Percentiles rank a stretch among this genome's conserved stretches.
These are phyloP conservation scores for Jamesozyma jinghongensis DNA, from an alignment of 805 yeast genomes.

Conservation along the genomic window DNA sequence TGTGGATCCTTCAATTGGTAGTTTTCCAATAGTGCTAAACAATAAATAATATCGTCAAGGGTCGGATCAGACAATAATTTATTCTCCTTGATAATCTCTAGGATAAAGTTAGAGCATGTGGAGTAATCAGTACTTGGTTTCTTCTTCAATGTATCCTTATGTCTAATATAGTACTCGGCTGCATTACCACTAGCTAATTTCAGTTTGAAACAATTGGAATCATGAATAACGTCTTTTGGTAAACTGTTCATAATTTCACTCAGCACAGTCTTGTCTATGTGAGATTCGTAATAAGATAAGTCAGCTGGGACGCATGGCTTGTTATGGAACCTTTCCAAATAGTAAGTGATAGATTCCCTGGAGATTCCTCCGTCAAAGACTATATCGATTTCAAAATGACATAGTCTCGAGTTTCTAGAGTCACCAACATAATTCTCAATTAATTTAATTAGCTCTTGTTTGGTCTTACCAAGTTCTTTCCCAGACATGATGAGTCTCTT, in stretches of 20 bases:
- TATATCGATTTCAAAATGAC: slow-evolving; percentile 39
- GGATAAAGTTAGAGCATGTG: slow-evolving; percentile 54
- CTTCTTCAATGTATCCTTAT: slow-evolving; percentile 29
- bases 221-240: slow-evolving; percentile 38
- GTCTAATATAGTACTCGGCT: slow-evolving; percentile 33
- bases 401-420: slow-evolving; percentile 51
- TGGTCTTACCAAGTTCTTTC: slow-evolving; percentile 44
- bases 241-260: slow-evolving; percentile 13
- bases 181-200: slow-evolving; percentile 8
- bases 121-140: slow-evolving; percentile 61
- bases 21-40: slow-evolving; percentile 49
- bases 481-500: slow-evolving; percentile 42
- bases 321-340: slow-evolving; percentile 38
- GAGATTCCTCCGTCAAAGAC: slow-evolving; percentile 11
- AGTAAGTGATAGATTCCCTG: slow-evolving; percentile 30
- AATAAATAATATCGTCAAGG: slow-evolving; percentile 28
- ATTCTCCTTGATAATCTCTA: slow-evolving; percentile 42
- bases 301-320: slow-evolving; percentile 64
- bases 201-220: slow-evolving; percentile 33
- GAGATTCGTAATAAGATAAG: slow-evolving; percentile 32
- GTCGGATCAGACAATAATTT: slow-evolving; percentile 15
- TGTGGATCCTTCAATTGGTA: slow-evolving; percentile 50
- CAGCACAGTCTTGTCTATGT: slow-evolving; percentile 19
- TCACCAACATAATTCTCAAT: slow-evolving; percentile 22
- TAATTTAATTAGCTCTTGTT: slow-evolving; percentile 27